Evolutionary conservation across 2,329 filamentous ascomycete species (phyloP).

Genomic region (Massarina eburnea): DNA sequence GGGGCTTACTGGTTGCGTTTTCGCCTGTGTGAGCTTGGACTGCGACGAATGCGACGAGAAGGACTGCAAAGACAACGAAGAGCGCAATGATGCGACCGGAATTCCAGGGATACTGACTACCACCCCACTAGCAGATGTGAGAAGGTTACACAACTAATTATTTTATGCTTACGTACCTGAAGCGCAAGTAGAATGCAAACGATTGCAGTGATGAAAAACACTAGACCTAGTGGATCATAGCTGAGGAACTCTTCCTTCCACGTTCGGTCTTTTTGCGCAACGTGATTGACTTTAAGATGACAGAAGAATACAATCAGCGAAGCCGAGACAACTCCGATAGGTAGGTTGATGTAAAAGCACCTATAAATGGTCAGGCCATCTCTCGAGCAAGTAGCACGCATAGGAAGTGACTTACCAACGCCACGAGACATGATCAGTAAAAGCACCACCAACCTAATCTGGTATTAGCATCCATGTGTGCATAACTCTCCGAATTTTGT

Average conservation of each 20-base stretch:
- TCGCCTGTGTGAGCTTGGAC: background rate
- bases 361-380: background rate
- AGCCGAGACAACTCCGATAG: constrained; percentile 1
- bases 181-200: constrained; percentile 48
- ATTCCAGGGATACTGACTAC: constrained; percentile 38
- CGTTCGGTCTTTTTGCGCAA: constrained; percentile 9
- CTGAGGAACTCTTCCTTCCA: constrained; percentile 41
- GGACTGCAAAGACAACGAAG: constrained; percentile 39
- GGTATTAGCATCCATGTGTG: background rate
- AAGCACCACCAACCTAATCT: constrained; percentile 8
- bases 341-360: constrained; percentile 44
- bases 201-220: constrained; percentile 42
- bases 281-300: background rate
- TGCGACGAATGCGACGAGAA: constrained; percentile 39
- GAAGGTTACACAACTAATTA: background rate
- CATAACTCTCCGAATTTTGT: background rate
- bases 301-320: background rate
- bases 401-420: constrained; percentile 4
- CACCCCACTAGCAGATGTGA: constrained; percentile 21
- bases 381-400: background rate
- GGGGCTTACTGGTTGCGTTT: background rate
- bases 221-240: constrained; percentile 47
- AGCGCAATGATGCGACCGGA: constrained; percentile 47
- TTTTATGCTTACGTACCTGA: constrained; percentile 10
- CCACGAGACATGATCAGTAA: constrained; percentile 17